Percentiles rank a stretch among this genome's conserved stretches.
Evolutionary conservation across 805 yeast species (phyloP).

Genomic region (Blastobotrys peoriensis): DNA sequence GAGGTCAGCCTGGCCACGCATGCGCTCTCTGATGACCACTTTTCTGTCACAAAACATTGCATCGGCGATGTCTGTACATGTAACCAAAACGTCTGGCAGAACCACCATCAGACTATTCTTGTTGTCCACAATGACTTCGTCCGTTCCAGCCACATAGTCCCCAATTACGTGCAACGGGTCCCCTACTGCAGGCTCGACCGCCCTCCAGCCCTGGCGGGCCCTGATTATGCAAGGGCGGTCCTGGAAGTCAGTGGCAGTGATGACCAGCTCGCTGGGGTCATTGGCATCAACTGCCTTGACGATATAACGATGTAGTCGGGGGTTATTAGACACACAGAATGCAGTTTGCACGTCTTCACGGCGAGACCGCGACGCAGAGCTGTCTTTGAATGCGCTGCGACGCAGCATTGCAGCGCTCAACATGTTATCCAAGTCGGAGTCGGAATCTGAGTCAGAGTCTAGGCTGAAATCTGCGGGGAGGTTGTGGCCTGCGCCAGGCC

Average conservation of each 20-base stretch:
- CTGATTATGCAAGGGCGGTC: too few relatives aligned
- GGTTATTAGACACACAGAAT: background rate
- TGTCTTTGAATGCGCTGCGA: background rate
- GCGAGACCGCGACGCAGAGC: background rate
- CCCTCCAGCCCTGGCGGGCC: conserved; percentile 3
- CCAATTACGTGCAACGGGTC: conserved; percentile 7
- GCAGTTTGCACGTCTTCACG: background rate
- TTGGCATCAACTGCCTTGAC: background rate
- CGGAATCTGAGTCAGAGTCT: too few relatives aligned
- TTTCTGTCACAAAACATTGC: conserved; percentile 68
- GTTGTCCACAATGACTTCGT: conserved; percentile 37
- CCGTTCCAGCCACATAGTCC: background rate
- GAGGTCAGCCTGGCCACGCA: conserved; percentile 50
- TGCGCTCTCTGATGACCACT: conserved; percentile 52
- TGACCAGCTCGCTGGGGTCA: too few relatives aligned
- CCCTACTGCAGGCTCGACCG: background rate
- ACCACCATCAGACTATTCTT: conserved; percentile 61
- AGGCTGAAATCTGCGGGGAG: too few relatives aligned
- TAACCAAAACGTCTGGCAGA: conserved; percentile 75
- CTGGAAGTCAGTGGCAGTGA: too few relatives aligned
- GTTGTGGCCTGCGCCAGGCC: too few relatives aligned
- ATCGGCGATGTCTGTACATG: conserved; percentile 78
- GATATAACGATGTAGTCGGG: background rate
- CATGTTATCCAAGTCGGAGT: too few relatives aligned
- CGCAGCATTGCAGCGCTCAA: too few relatives aligned